Conservation (phyloP, 179 eudicot genomes). For the Drosera spatulata region DNA sequence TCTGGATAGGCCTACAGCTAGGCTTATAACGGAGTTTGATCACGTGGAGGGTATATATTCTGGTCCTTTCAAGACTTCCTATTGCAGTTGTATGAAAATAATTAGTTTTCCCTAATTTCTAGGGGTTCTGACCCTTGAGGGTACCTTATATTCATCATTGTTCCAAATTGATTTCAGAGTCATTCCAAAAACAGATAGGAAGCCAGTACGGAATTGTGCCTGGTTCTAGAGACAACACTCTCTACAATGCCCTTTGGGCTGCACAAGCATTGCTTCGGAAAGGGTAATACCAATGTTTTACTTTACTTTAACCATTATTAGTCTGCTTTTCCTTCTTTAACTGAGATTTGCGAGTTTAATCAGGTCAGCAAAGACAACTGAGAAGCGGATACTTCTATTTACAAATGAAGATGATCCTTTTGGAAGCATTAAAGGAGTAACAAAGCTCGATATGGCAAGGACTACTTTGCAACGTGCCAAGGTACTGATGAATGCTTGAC, state of each 20-base stretch:
- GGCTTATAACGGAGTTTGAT: constrained; percentile 80
- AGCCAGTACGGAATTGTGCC: constrained; percentile 76
- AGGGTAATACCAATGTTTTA: constrained; percentile 39
- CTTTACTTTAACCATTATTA: not conserved
- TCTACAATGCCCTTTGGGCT: constrained; percentile 94
- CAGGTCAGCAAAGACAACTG: constrained; percentile 85
- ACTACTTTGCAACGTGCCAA: constrained; percentile 95
- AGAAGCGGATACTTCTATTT: constrained; percentile 71
- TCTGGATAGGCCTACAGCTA: constrained; percentile 82
- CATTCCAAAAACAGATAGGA: constrained; percentile 65
- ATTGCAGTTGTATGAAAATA: not conserved
- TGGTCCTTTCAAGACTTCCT: not conserved
- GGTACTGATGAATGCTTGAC: constrained; percentile 22
- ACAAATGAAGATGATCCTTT: constrained; percentile 98
- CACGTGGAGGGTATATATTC: constrained; percentile 46
- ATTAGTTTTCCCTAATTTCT: not conserved
- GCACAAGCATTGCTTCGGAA: constrained; percentile 91
- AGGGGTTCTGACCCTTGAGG: not conserved
- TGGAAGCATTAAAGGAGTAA: constrained; percentile 70
- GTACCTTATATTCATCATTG: not conserved
- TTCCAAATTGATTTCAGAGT: constrained; percentile 31
- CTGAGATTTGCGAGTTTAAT: constrained; percentile 1
- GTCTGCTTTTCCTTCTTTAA: not conserved
- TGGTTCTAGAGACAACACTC: constrained; percentile 81
- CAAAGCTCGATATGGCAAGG: constrained; percentile 80